phyloP scores from a whole-genome alignment of 139 green algal genomes.

The Dunaliella primolecta region DNA sequence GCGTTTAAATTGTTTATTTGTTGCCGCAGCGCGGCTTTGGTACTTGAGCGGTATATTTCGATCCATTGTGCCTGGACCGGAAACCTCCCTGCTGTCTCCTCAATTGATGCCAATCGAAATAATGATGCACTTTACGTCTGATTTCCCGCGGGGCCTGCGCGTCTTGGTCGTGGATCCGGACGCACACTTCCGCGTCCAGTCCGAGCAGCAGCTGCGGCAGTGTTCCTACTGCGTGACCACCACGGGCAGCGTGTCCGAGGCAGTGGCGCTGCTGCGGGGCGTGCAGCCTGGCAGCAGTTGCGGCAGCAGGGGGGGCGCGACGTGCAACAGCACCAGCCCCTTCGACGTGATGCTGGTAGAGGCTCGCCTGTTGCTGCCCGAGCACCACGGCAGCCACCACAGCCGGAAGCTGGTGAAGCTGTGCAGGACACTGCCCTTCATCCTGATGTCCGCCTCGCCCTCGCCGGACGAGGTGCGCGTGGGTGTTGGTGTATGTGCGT shows the following conservation, averaged over 20 bases:
- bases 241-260: slow-evolving; percentile 11
- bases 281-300: neutral
- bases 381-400: slow-evolving; percentile 10
- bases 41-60: too few relatives aligned
- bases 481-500: neutral
- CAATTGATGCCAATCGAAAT: too few relatives aligned
- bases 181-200: neutral
- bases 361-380: slow-evolving; percentile 9
- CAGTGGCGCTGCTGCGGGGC: neutral
- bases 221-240: slow-evolving; percentile 16
- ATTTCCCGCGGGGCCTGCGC: too few relatives aligned
- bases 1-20: too few relatives aligned
- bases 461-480: slow-evolving; percentile 9
- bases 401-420: slow-evolving; percentile 10
- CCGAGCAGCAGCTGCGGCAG: slow-evolving; percentile 17
- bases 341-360: slow-evolving; percentile 26
- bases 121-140: too few relatives aligned
- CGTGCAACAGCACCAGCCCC: neutral
- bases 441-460: slow-evolving; percentile 25
- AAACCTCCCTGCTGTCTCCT: too few relatives aligned
- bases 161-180: slow-evolving; percentile 13
- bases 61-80: too few relatives aligned
- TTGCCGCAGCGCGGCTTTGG: too few relatives aligned
- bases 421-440: slow-evolving; percentile 16
- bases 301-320: neutral